Evolutionary conservation across 2,329 filamentous ascomycete genomes (phyloP), one percentile per base, ranked within the genome.

Genomic region (Aspergillus puulaauensis): DNA sequence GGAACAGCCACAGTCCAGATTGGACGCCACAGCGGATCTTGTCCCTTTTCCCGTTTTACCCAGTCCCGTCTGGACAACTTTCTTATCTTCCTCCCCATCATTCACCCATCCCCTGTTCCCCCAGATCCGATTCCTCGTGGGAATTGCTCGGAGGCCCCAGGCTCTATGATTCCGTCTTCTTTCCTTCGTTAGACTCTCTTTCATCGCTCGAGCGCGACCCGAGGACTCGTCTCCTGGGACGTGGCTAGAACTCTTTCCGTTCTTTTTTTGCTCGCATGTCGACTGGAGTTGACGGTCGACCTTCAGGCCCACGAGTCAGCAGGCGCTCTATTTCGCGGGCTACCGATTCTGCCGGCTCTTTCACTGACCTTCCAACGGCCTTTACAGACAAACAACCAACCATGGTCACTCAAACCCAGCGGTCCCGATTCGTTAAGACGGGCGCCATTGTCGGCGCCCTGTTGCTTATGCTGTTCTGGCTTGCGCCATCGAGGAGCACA

Each of bases 371-470:
- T 63, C 67, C 75, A 46, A 74, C 77, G 62, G 72, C 78, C 62
- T 77, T 79, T 64, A 61, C 67, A 52, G 68, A 66, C 43, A 72
- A 73, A 61, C 71, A 68, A 49, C 62, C 66, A 57, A 73, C 74
- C 67, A 78, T 76, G 65, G 87, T 87, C 85, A 84, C 84, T 66
- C 84, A 86, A 76, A 83, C 81, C 63, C 83, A 86, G 74, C 79
- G 83, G 70, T 75, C 83, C 52, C 80, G 85, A 60, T 86, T 82
- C 67, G 68, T 88, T 66, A 88, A 86, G 78, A 83, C 83, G 52
- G 84, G 83, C 41, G 83, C 82, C 62, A 78, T 88, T 59, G 75
- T 87, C 60, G 79, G 80, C 53, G 79, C 86, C 61, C 72, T 88
- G 49, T 69, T 87, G 50, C 73, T 87, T 52, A 72, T 86, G n/a